phyloP scores from a whole-genome alignment of 768 basidiomycete genomes.

The Mycena alexandri region DNA sequence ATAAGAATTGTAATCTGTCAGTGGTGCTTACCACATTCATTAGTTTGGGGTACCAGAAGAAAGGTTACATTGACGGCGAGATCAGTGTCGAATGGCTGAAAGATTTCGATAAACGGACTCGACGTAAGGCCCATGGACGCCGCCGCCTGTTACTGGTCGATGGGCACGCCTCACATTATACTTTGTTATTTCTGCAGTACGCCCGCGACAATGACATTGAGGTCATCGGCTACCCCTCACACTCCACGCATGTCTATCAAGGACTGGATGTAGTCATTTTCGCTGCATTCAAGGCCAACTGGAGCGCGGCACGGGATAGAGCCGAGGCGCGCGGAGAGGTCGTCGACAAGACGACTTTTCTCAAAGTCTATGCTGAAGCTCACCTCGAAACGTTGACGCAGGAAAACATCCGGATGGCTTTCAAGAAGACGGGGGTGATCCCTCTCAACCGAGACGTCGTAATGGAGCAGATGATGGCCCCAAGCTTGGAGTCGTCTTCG shows the following conservation, averaged over 20 bases:
- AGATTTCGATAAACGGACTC: neutral
- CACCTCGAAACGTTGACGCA: slow-evolving; percentile 40
- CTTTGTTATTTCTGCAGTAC: neutral
- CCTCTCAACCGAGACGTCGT: slow-evolving; percentile 45
- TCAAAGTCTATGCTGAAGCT: slow-evolving; percentile 44
- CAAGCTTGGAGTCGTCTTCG: slow-evolving; percentile 26
- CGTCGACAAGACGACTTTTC: slow-evolving; percentile 45
- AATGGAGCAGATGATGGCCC: slow-evolving; percentile 42
- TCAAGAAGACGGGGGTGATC: slow-evolving; percentile 46
- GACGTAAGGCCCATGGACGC: neutral
- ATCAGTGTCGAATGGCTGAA: neutral
- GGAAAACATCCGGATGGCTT: slow-evolving; percentile 44
- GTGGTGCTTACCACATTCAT: neutral
- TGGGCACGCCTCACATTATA: neutral
- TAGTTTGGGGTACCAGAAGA: neutral
- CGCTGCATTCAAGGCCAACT: slow-evolving; percentile 38
- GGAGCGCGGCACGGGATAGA: slow-evolving; percentile 37
- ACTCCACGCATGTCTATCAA: slow-evolving; percentile 49
- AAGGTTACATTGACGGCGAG: neutral
- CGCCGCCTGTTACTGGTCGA: neutral
- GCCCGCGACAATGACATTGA: neutral
- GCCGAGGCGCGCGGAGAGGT: slow-evolving; percentile 22
- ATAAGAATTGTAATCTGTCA: too few relatives aligned
- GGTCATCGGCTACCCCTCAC: slow-evolving; percentile 47
- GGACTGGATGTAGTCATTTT: slow-evolving; percentile 47